Conservation (phyloP, 495 filamentous ascomycete species). For the Astrothelium macrocarpum region DNA sequence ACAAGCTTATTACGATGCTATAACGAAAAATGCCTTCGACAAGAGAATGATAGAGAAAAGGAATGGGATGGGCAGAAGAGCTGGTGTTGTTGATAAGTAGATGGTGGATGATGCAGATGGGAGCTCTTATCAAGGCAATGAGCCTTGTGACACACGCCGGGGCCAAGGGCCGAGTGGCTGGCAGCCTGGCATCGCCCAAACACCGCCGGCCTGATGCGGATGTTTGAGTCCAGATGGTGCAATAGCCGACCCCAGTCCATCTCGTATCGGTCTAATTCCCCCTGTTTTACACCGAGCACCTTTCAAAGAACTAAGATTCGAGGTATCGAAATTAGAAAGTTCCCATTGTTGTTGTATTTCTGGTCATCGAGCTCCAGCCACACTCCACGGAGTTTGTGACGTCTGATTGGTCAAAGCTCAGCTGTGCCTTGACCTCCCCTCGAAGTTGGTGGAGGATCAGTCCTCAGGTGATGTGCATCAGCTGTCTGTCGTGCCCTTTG, state of each 20-base stretch:
- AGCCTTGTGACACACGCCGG: not conserved
- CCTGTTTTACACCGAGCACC: no score
- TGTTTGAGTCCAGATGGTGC: no score
- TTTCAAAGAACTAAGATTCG: no score
- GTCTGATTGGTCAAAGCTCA: conserved; percentile 3
- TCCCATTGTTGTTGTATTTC: no score
- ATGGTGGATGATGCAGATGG: not conserved
- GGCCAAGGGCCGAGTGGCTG: not conserved
- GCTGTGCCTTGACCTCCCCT: not conserved
- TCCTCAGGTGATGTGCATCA: conserved; percentile 2
- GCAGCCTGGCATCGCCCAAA: not conserved
- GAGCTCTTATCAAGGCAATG: not conserved
- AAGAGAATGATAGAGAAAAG: conserved; percentile 6
- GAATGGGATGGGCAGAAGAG: not conserved
- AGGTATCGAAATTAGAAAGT: no score
- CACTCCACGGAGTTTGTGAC: not conserved
- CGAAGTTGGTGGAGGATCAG: no score
- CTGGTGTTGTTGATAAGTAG: not conserved
- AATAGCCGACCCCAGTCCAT: no score
- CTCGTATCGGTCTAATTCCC: no score
- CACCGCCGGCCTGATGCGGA: no score
- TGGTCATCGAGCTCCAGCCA: not conserved
- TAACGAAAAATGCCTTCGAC: not conserved
- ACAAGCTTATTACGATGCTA: not conserved
- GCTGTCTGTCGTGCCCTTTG: not conserved